Evolutionary conservation across 352 stramenopile genomes (phyloP).

Genomic region (Globisporangium middletonii): DNA sequence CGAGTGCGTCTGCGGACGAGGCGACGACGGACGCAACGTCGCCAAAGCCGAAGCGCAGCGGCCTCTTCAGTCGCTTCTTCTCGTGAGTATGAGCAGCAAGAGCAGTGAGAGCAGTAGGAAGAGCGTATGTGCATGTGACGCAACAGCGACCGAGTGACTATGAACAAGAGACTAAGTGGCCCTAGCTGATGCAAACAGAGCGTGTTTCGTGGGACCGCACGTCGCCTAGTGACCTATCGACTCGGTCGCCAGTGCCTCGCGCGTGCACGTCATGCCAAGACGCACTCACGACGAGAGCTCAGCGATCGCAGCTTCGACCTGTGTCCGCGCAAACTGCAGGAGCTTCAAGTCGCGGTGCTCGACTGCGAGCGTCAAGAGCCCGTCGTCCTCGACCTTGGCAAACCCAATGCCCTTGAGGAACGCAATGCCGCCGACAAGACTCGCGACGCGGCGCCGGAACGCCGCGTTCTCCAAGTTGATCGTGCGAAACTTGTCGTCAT

Average conservation of each 20-base stretch:
- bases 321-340: constrained; percentile 50
- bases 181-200: too few species aligned
- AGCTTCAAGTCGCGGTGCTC: constrained; percentile 58
- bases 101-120: background rate
- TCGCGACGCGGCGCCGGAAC: constrained; percentile 87
- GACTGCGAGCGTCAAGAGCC: constrained; percentile 52
- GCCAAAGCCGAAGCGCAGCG: constrained; percentile 22
- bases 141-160: background rate
- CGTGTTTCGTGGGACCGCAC: background rate
- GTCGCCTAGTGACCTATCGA: too few species aligned
- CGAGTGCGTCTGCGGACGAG: constrained; percentile 2
- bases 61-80: constrained; percentile 71
- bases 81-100: constrained; percentile 31
- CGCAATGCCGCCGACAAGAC: constrained; percentile 74
- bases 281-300: constrained; percentile 34
- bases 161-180: too few species aligned
- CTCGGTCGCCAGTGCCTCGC: too few species aligned
- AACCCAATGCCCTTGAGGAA: constrained; percentile 88
- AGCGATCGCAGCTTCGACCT: constrained; percentile 52
- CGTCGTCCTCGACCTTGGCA: constrained; percentile 73
- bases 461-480: constrained; percentile 90
- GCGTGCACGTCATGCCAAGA: too few species aligned
- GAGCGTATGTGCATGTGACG: background rate
- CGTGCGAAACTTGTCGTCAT: constrained; percentile 87
- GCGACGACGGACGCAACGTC: constrained; percentile 9